phyloP scores from a whole-genome alignment of 2,329 filamentous ascomycete species.

The Aspergillus phoenicis region DNA sequence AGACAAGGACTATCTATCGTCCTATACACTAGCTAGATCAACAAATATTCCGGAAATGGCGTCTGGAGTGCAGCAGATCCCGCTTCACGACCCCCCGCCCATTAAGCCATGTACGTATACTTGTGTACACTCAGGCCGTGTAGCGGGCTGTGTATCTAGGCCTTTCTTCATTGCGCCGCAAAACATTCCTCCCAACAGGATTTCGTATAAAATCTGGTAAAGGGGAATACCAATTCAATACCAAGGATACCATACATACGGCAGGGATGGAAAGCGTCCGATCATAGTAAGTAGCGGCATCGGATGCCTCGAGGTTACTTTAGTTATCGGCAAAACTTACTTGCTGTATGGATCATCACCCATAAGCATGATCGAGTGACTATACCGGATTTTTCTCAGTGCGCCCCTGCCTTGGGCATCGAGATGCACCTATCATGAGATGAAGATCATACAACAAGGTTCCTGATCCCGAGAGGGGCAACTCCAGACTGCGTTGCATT shows the following conservation, averaged over 20 bases:
- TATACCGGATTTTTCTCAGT: background rate
- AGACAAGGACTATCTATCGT: no score
- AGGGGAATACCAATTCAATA: background rate
- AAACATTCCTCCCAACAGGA: background rate
- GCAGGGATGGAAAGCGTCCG: background rate
- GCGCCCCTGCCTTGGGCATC: background rate
- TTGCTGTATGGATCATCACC: background rate
- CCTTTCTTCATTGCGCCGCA: background rate
- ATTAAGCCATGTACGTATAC: background rate
- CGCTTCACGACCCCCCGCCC: background rate
- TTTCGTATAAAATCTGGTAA: background rate
- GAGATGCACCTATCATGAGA: background rate
- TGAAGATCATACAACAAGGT: constrained; percentile 4
- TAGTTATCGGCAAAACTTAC: background rate
- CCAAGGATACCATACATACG: constrained; percentile 1
- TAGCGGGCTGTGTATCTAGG: background rate
- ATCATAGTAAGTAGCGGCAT: no score
- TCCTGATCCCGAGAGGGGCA: background rate
- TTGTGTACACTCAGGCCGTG: background rate
- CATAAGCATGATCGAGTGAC: background rate
- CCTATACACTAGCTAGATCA: background rate
- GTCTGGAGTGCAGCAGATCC: constrained; percentile 16
- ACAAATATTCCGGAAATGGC: constrained; percentile 6
- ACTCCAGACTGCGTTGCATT: constrained; percentile 1
- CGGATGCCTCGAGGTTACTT: background rate